Conservation (phyloP, 2,329 filamentous ascomycete genomes). For the Cordyceps cateniannulata region DNA sequence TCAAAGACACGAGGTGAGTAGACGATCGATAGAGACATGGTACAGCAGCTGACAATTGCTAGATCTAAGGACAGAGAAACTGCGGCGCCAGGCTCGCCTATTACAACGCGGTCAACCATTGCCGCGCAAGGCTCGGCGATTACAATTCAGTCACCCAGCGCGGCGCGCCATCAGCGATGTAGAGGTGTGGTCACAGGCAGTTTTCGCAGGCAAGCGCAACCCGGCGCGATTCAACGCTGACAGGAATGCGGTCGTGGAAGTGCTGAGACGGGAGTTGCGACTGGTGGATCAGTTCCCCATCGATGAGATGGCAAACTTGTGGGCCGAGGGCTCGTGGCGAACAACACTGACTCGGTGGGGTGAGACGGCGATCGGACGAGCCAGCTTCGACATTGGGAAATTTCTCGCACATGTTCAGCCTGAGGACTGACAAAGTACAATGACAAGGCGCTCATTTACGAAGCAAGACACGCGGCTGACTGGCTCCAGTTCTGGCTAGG, state of each 20-base stretch:
- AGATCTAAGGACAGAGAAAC: neutral
- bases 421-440: neutral
- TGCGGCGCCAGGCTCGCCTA: neutral
- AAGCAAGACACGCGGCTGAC: neutral
- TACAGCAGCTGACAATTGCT: neutral
- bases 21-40: neutral
- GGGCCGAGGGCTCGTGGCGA: neutral
- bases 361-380: neutral
- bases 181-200: neutral
- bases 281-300: neutral
- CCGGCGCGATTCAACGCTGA: neutral
- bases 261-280: neutral
- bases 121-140: neutral
- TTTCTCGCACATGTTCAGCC: too few relatives aligned
- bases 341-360: neutral
- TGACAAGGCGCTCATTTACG: neutral
- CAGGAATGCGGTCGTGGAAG: neutral
- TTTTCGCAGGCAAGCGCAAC: neutral
- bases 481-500: neutral
- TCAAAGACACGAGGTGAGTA: neutral
- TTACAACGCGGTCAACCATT: neutral
- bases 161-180: neutral
- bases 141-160: neutral
- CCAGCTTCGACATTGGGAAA: neutral
- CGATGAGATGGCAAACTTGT: neutral